These are phyloP conservation scores for Cladosporium sp. DNA, from an alignment of 2,329 filamentous ascomycete species.

Conservation along the genomic window DNA sequence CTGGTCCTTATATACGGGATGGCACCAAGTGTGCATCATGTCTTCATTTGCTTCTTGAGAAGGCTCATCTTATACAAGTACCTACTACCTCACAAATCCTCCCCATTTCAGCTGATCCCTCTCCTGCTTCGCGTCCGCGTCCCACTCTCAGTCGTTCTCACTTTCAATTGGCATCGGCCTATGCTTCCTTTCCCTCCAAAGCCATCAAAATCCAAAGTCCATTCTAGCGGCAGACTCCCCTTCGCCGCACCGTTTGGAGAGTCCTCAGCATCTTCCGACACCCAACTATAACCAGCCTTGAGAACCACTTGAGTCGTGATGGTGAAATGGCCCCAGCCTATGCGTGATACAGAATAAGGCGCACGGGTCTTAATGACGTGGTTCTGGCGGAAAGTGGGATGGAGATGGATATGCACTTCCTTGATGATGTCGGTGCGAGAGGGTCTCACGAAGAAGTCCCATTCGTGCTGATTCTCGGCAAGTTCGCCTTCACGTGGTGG, in stretches of 20 bases:
- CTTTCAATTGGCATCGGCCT: conserved; percentile 44
- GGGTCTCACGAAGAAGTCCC: conserved; percentile 50
- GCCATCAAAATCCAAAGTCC: conserved; percentile 47
- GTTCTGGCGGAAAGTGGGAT: conserved; percentile 47
- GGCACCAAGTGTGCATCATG: background rate
- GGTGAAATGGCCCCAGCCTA: conserved; percentile 48
- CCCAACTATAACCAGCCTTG: conserved; percentile 48
- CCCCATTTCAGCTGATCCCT: conserved; percentile 33
- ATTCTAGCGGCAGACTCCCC: conserved; percentile 43
- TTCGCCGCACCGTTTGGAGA: conserved; percentile 38
- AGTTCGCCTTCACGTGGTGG: conserved; percentile 23
- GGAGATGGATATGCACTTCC: conserved; percentile 46
- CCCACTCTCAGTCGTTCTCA: conserved; percentile 38
- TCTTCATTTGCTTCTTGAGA: background rate
- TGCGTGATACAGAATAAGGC: conserved; percentile 45
- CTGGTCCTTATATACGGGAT: background rate
- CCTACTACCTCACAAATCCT: conserved; percentile 25
- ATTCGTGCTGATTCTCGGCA: conserved; percentile 45
- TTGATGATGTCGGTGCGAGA: conserved; percentile 49
- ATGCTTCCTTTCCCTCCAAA: conserved; percentile 42
- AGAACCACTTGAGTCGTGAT: conserved; percentile 45
- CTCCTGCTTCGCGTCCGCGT: conserved; percentile 26
- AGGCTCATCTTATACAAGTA: background rate
- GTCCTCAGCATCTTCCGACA: conserved; percentile 42
- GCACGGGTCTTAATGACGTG: conserved; percentile 38